phyloP scores from a whole-genome alignment of 2,329 filamentous ascomycete genomes.

The Nannizzia gypsea region DNA sequence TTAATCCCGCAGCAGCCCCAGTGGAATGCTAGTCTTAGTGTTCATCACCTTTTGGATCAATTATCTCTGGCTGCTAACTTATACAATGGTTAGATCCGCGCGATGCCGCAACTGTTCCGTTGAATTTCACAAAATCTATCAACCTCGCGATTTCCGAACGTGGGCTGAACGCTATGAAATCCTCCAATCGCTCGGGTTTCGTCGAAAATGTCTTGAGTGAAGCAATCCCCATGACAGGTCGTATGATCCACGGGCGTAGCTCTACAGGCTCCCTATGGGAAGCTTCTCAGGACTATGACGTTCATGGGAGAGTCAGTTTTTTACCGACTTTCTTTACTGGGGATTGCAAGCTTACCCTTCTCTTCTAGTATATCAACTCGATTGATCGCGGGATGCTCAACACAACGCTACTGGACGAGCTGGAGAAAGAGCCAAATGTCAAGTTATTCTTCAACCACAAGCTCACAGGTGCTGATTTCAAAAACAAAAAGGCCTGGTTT shows the following conservation, averaged over 20 bases:
- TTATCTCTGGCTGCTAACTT: not conserved
- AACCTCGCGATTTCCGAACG: conserved; percentile 90
- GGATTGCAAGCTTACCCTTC: not conserved
- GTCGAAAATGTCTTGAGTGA: conserved; percentile 61
- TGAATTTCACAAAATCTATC: conserved; percentile 98
- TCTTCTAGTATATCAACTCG: conserved; percentile 60
- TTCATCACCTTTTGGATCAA: not conserved
- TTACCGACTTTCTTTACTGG: not conserved
- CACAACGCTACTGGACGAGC: conserved; percentile 66
- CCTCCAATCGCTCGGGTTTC: conserved; percentile 55
- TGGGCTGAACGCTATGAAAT: conserved; percentile 75
- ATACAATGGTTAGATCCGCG: conserved; percentile 58
- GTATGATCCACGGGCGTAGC: conserved; percentile 79
- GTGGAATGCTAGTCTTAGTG: not conserved
- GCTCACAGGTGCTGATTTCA: conserved; percentile 79
- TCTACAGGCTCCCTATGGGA: conserved; percentile 58
- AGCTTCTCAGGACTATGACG: conserved; percentile 78
- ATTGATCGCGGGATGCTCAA: conserved; percentile 79
- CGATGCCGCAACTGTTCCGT: conserved; percentile 64
- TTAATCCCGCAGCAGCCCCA: not conserved
- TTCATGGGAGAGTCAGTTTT: conserved; percentile 61
- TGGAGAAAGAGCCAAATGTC: conserved; percentile 78
- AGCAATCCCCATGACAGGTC: conserved; percentile 85
- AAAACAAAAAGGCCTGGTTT: conserved; percentile 71
- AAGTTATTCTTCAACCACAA: conserved; percentile 89